Conservation (phyloP, 108 stramenopile species). For the Conticribra weissflogii region DNA sequence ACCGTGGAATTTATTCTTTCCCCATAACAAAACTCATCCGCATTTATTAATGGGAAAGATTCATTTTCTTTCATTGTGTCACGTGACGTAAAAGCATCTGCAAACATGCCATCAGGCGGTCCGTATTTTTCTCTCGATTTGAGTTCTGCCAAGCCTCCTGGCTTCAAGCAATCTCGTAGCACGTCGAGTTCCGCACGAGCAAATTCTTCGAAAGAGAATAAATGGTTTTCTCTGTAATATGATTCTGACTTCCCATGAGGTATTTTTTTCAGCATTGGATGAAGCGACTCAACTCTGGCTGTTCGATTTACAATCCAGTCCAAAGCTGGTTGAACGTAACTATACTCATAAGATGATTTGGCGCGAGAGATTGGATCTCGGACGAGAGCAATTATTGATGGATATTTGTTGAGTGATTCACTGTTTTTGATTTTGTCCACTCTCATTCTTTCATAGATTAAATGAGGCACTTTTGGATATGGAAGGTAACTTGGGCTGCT, state of each 20-base stretch:
- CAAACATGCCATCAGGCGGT: conserved; percentile 11
- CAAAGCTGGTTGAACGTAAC: conserved; percentile 70
- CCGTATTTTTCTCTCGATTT: conserved; percentile 15
- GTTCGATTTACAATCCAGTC: conserved; percentile 37
- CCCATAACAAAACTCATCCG: conserved; percentile 82
- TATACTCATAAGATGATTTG: conserved; percentile 76
- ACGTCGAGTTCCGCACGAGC: conserved; percentile 67
- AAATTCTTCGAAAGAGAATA: conserved; percentile 80
- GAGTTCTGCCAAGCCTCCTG: conserved; percentile 45
- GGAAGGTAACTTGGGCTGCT: conserved; percentile 79
- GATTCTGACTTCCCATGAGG: conserved; percentile 34
- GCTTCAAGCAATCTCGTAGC: conserved; percentile 57
- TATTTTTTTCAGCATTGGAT: conserved; percentile 14
- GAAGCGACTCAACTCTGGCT: neutral
- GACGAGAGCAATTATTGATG: conserved; percentile 64
- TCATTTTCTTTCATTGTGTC: conserved; percentile 9
- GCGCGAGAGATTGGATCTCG: conserved; percentile 74
- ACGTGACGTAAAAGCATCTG: conserved; percentile 12
- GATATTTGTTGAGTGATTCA: neutral
- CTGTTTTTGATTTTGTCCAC: neutral
- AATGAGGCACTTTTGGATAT: conserved; percentile 32
- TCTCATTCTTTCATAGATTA: conserved; percentile 23
- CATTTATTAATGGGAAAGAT: conserved; percentile 57
- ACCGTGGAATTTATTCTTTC: conserved; percentile 39
- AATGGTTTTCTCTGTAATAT: conserved; percentile 61